Evolutionary conservation across 2,329 filamentous ascomycete species (phyloP), one percentile per base, ranked within the genome.

Genomic region (Chaetomium olivaceum): DNA sequence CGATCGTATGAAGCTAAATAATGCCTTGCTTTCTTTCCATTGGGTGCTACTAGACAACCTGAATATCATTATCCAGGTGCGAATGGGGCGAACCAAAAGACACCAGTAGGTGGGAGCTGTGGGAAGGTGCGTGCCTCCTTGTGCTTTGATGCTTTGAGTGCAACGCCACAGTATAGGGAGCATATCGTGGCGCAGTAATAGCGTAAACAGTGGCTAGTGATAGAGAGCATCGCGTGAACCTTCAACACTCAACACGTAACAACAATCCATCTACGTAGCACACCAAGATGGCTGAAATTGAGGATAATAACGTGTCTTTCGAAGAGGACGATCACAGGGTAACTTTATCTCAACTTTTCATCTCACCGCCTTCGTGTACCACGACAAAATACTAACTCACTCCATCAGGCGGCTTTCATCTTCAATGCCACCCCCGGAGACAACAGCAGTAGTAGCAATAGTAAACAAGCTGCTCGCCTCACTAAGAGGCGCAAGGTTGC

Each of bases 321-420:
- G 72, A 71, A n/a, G 77, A 80, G 55, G 77, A 82, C 60, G 81
- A 83, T 56, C 79, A 83, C 57, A 78, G 81, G 73, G 82, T 82
- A 72, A 43, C 7, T 67, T 62, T 29, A 29, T 11, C 43, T 7
- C 16, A 14, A 29, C 21, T 2, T 4, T 6, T 21, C 23, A 48
- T 5, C 27, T 3, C 27, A 23, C 9, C 29, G 4, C 7, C 11
- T n/a, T 4, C 12, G 19, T n/a, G 7, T n/a, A 27, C 4, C 39
- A 9, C 11, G 12, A 33, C 8, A 36, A 36, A 12, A 3, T n/a
- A 16, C 19, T 25, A 12, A 39, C 33, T 61, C 25, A 39, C 12
- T 31, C 48, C n/a, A 23, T 14, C 73, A 90, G 87, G 82, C 83
- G 56, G 85, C 86, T 63, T 90, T 87, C 74, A 77, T 90, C 69